Percentiles rank a stretch among this genome's conserved stretches.
phyloP scores from a whole-genome alignment of 768 basidiomycete species.

The Boletus rex-veris region DNA sequence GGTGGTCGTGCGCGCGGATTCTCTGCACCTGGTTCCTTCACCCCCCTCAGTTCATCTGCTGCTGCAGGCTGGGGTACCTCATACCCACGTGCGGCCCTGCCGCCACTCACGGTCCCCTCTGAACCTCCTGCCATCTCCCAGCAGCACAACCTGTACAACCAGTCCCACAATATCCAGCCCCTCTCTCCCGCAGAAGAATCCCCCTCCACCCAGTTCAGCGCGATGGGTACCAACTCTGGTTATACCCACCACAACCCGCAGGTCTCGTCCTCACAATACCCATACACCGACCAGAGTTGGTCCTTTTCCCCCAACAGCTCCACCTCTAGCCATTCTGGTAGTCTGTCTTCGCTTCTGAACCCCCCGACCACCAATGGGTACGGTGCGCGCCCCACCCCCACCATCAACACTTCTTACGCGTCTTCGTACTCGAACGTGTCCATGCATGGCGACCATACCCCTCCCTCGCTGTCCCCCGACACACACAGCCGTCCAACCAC shows the following conservation, averaged over 20 bases:
- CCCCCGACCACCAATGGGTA: conserved; percentile 48
- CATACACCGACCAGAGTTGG: conserved; percentile 64
- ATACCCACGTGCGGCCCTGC: conserved; percentile 63
- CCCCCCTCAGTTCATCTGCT: conserved; percentile 60
- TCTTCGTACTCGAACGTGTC: conserved; percentile 68
- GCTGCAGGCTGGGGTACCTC: conserved; percentile 57
- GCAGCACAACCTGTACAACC: conserved; percentile 53
- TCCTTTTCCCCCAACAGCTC: conserved; percentile 45
- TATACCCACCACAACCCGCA: conserved; percentile 31
- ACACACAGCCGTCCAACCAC: conserved; percentile 70
- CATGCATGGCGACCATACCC: conserved; percentile 64
- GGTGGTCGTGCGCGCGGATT: conserved; percentile 72
- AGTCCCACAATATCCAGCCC: conserved; percentile 58
- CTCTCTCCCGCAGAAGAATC: conserved; percentile 71
- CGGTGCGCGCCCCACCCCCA: conserved; percentile 55
- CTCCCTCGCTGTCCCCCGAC: conserved; percentile 74
- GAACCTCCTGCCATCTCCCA: conserved; percentile 63
- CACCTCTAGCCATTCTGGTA: conserved; percentile 64
- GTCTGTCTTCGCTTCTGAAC: conserved; percentile 75
- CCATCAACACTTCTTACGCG: conserved; percentile 67
- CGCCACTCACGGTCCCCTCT: conserved; percentile 80
- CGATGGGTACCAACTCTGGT: conserved; percentile 34
- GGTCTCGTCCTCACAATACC: conserved; percentile 55
- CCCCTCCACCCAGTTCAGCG: conserved; percentile 45
- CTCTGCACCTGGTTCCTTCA: conserved; percentile 79